Conservation (phyloP, 2,329 filamentous ascomycete species). For the Bipolaris bicolor region DNA sequence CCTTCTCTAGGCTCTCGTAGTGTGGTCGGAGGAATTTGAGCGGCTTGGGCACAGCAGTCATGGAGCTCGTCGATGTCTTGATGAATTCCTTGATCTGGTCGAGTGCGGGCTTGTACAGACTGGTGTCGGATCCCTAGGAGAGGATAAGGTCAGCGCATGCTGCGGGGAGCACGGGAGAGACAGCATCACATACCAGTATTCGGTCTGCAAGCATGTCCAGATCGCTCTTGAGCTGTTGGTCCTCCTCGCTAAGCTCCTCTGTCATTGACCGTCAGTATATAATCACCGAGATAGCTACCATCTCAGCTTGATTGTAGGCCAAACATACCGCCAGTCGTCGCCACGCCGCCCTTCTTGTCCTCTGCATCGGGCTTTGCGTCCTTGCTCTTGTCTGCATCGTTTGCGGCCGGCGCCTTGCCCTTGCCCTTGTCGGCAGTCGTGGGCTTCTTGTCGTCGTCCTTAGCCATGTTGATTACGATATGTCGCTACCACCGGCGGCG, state of each 20-base stretch:
- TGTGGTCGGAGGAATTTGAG: slow-evolving; percentile 97
- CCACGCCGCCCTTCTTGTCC: slow-evolving; percentile 77
- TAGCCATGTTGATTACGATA: slow-evolving; percentile 72
- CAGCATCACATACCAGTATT: slow-evolving; percentile 68
- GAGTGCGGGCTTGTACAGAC: slow-evolving; percentile 88
- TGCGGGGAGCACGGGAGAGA: slow-evolving; percentile 15
- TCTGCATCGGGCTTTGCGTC: slow-evolving; percentile 72
- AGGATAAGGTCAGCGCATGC: slow-evolving; percentile 32
- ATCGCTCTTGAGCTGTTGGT: slow-evolving; percentile 97
- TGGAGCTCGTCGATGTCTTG: slow-evolving; percentile 98
- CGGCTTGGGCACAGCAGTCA: slow-evolving; percentile 98
- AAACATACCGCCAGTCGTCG: slow-evolving; percentile 61
- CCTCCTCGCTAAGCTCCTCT: slow-evolving; percentile 96
- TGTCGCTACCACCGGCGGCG: slow-evolving; percentile 46
- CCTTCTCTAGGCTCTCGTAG: slow-evolving; percentile 84
- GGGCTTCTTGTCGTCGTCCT: slow-evolving; percentile 85
- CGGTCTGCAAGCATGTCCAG: slow-evolving; percentile 98
- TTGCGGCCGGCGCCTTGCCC: slow-evolving; percentile 78
- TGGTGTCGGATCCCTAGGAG: slow-evolving; percentile 77
- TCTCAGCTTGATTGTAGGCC: slow-evolving; percentile 18
- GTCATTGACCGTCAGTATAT: slow-evolving; percentile 49
- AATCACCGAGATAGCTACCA: slow-evolving; percentile 14
- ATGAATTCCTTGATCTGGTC: slow-evolving; percentile 98
- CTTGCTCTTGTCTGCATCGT: slow-evolving; percentile 65
- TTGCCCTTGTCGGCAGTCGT: slow-evolving; percentile 93